phyloP scores from a whole-genome alignment of 495 filamentous ascomycete species.

The Trypethelium eluteriae region DNA sequence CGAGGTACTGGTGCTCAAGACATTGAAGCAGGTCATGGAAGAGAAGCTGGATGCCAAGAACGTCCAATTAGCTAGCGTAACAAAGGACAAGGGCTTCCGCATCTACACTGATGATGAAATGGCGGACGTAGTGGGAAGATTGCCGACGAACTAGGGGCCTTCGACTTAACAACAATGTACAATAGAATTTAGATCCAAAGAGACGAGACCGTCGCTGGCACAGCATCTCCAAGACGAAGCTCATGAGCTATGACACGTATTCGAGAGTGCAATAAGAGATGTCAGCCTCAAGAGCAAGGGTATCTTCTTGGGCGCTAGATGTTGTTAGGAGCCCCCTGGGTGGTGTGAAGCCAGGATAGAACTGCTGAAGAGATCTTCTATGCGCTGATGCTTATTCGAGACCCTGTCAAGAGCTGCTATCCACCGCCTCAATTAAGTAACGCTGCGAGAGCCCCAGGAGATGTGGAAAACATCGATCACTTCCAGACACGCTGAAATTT shows the following conservation, averaged over 20 bases:
- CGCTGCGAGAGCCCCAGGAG: no score
- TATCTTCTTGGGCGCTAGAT: no score
- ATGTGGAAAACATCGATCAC: no score
- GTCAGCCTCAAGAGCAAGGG: no score
- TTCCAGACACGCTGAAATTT: no score
- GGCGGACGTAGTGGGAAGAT: slow-evolving; percentile 74
- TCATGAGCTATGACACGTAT: neutral
- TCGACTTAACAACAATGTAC: neutral
- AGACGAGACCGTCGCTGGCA: neutral
- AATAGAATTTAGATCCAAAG: slow-evolving; percentile 6
- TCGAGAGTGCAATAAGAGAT: no score
- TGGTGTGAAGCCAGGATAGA: no score
- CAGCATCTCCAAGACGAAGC: neutral
- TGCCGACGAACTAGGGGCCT: slow-evolving; percentile 40
- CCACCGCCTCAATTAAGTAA: no score
- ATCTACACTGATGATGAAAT: slow-evolving; percentile 98
- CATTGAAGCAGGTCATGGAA: slow-evolving; percentile 99
- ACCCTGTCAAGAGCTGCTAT: no score
- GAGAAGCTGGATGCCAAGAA: slow-evolving; percentile 99
- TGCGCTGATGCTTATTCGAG: no score
- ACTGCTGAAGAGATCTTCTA: no score
- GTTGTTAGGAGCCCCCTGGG: no score
- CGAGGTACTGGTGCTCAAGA: slow-evolving; percentile 92
- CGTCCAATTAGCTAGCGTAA: slow-evolving; percentile 95
- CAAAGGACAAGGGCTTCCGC: slow-evolving; percentile 92